Evolutionary conservation across 805 yeast genomes (phyloP).

Genomic region (Candida xiaguanensis): DNA sequence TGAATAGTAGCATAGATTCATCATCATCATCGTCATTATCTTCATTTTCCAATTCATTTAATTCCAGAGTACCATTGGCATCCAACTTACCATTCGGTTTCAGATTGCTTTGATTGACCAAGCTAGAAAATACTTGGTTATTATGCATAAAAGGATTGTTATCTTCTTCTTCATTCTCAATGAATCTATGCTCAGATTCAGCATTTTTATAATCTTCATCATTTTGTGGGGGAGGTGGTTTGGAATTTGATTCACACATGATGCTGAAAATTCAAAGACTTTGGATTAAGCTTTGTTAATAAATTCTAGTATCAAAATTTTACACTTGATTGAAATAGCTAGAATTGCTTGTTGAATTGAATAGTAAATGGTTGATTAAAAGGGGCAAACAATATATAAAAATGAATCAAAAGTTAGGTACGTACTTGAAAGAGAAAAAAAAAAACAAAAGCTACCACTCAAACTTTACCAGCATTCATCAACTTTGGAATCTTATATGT

Average conservation of each 20-base stretch:
- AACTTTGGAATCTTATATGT: background rate
- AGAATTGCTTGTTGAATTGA: background rate
- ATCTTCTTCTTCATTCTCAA: conserved; percentile 22
- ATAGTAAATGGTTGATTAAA: background rate
- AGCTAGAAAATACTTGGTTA: conserved; percentile 22
- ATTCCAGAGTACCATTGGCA: background rate
- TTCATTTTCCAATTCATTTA: background rate
- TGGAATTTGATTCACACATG: background rate
- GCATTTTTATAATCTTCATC: background rate
- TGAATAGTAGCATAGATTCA: conserved; percentile 29
- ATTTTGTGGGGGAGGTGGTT: background rate
- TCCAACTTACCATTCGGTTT: background rate
- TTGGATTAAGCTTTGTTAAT: background rate
- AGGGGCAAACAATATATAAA: background rate
- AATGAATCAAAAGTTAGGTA: background rate
- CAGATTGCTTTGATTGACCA: conserved; percentile 12
- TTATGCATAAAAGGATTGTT: conserved; percentile 28
- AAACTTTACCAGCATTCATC: background rate
- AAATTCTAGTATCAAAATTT: too few species aligned
- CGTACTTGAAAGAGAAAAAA: background rate
- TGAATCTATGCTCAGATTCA: background rate
- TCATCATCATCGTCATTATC: conserved; percentile 18
- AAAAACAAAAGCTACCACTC: background rate
- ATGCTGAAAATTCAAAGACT: background rate
- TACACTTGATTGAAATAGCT: background rate